Percentiles rank a stretch among this genome's conserved stretches.
These are phyloP conservation scores for Apiospora koreana DNA, from an alignment of 2,329 filamentous ascomycete genomes.

Conservation along the genomic window DNA sequence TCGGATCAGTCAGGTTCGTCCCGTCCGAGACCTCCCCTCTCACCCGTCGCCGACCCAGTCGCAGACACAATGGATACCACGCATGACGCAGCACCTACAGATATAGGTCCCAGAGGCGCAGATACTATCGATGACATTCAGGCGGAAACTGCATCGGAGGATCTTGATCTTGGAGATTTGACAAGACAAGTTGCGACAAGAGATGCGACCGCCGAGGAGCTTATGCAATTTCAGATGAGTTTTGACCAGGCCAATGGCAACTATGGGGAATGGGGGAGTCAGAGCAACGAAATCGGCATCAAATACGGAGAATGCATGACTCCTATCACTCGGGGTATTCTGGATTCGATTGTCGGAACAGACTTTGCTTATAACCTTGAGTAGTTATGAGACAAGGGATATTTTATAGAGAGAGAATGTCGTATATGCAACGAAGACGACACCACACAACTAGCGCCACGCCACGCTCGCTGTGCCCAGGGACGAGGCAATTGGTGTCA, in stretches of 20 bases:
- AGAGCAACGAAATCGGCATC: slow-evolving; percentile 18
- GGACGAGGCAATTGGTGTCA: too few species aligned
- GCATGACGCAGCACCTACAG: slow-evolving; percentile 20
- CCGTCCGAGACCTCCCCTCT: slow-evolving; percentile 23
- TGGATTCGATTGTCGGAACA: background rate
- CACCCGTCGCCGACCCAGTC: slow-evolving; percentile 20
- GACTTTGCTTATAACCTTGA: background rate
- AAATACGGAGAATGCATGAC: background rate
- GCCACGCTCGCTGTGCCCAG: too few species aligned
- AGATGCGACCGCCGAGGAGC: slow-evolving; percentile 67
- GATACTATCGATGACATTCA: slow-evolving; percentile 82
- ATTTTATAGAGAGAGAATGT: too few species aligned
- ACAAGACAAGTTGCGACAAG: slow-evolving; percentile 84
- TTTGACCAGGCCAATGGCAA: slow-evolving; percentile 74
- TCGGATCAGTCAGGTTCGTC: slow-evolving; percentile 27
- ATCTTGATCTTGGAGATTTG: slow-evolving; percentile 70
- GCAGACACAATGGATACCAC: slow-evolving; percentile 16
- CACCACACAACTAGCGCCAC: too few species aligned
- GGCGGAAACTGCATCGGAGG: slow-evolving; percentile 72
- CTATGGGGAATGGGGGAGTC: slow-evolving; percentile 51
- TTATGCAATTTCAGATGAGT: slow-evolving; percentile 75
- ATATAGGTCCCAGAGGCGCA: slow-evolving; percentile 27
- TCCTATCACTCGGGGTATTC: background rate
- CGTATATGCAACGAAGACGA: too few species aligned
- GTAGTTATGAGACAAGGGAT: background rate